These are phyloP conservation scores for Cystofilobasidium bisporidii DNA, from an alignment of 768 basidiomycete genomes.

Conservation along the genomic window DNA sequence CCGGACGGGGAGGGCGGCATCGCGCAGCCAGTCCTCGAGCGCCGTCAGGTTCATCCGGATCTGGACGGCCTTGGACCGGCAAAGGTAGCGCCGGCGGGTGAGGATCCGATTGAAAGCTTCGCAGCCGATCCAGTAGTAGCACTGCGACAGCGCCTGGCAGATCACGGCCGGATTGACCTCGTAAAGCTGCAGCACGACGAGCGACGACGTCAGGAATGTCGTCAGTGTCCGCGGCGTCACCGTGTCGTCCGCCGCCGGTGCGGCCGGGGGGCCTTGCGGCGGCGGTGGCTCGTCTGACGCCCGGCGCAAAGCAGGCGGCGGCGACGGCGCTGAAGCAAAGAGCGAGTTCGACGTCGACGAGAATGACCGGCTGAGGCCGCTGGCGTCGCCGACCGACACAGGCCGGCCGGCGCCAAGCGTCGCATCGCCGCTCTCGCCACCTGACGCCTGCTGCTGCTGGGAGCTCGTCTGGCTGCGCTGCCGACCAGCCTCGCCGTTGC, in stretches of 20 bases:
- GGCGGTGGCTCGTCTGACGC: constrained; percentile 7
- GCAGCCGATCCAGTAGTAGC: constrained; percentile 96
- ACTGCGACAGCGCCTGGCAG: constrained; percentile 88
- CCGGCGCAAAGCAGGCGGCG: background rate
- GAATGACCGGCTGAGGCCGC: background rate
- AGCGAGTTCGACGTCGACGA: background rate
- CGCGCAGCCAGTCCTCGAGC: constrained; percentile 83
- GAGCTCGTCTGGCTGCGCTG: constrained; percentile 4
- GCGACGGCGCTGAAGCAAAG: background rate
- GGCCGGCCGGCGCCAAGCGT: background rate
- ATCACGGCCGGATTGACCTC: constrained; percentile 78
- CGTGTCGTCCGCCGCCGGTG: background rate
- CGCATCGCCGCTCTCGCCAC: background rate
- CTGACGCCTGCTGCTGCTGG: background rate
- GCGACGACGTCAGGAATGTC: constrained; percentile 71
- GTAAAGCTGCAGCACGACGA: constrained; percentile 70
- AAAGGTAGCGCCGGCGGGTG: constrained; percentile 88
- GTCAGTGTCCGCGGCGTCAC: constrained; percentile 51
- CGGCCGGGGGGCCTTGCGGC: background rate
- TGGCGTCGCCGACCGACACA: background rate
- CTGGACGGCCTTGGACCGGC: constrained; percentile 77
- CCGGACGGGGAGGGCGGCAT: constrained; percentile 64
- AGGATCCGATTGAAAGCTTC: constrained; percentile 73
- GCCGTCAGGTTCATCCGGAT: constrained; percentile 75
- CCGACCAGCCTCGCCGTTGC: background rate